phyloP scores from a whole-genome alignment of 139 green algal genomes.

The Edaphochlamys debaryana region DNA sequence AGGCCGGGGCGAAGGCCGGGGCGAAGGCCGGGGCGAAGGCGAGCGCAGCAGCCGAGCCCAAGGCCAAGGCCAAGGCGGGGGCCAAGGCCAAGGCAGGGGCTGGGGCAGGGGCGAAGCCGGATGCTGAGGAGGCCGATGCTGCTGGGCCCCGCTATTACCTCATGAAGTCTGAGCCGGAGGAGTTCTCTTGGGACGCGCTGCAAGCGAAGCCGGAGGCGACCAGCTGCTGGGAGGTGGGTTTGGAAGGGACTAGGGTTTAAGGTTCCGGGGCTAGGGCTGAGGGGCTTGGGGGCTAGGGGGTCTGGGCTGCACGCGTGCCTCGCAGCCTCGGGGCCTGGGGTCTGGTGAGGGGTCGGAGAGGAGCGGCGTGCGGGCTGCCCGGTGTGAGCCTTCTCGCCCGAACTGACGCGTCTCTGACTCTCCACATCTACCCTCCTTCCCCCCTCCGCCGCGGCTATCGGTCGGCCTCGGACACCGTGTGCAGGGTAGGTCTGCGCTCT shows the following conservation, averaged over 20 bases:
- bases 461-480: too few species aligned
- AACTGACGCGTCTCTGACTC: too few species aligned
- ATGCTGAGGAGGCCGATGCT: background rate
- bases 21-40: background rate
- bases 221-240: constrained; percentile 61
- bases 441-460: too few species aligned
- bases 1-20: background rate
- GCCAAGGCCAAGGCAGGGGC: background rate
- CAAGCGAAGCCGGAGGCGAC: constrained; percentile 42
- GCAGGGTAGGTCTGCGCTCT: too few species aligned
- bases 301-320: too few species aligned
- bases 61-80: background rate
- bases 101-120: background rate
- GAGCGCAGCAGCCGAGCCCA: background rate
- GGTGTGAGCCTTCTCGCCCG: too few species aligned
- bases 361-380: too few species aligned
- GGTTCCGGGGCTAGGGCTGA: background rate
- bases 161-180: constrained; percentile 73
- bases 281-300: background rate
- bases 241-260: background rate
- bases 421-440: too few species aligned
- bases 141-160: constrained; percentile 32
- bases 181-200: constrained; percentile 76
- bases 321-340: too few species aligned
- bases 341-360: too few species aligned